Evolutionary conservation across 2,329 filamentous ascomycete genomes (phyloP).

Genomic region (Cadophora sp.): DNA sequence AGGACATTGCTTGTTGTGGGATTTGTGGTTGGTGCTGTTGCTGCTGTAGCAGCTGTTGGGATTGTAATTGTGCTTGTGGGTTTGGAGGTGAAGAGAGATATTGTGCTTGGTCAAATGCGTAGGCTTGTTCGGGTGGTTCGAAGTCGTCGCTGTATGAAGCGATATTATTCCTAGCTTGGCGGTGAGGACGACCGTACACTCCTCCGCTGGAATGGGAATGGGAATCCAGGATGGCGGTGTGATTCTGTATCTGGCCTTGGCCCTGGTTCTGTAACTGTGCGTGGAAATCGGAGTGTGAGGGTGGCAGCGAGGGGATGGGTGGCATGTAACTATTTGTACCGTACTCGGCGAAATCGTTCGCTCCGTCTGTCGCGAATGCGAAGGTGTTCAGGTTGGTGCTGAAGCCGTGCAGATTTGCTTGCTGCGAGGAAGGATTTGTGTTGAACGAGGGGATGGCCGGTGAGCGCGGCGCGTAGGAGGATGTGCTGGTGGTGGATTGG

Average conservation of each 20-base stretch:
- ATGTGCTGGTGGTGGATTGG: constrained; percentile 18
- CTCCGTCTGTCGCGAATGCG: constrained; percentile 24
- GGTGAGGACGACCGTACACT: constrained; percentile 15
- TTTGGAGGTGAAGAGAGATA: constrained; percentile 12
- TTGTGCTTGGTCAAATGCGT: neutral
- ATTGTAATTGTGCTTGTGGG: neutral
- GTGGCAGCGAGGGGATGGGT: constrained; percentile 41
- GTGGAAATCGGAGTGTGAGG: constrained; percentile 36
- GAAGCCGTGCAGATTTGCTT: constrained; percentile 25
- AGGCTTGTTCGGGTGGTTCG: constrained; percentile 7
- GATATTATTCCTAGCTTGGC: constrained; percentile 19
- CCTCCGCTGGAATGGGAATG: constrained; percentile 14
- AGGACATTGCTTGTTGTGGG: constrained; percentile 30
- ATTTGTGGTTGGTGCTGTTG: constrained; percentile 9
- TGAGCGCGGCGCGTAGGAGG: constrained; percentile 41
- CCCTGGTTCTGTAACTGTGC: constrained; percentile 24
- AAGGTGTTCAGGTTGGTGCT: constrained; percentile 25
- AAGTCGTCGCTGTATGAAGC: constrained; percentile 24
- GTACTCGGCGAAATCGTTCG: constrained; percentile 31
- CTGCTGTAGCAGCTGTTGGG: neutral
- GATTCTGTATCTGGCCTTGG: constrained; percentile 29
- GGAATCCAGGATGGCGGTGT: constrained; percentile 24
- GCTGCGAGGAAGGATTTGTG: constrained; percentile 18
- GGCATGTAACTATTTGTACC: constrained; percentile 38
- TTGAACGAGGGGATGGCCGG: constrained; percentile 38